Evolutionary conservation across 2,329 filamentous ascomycete genomes (phyloP).

Genomic region (Tricladium varicosporioides): DNA sequence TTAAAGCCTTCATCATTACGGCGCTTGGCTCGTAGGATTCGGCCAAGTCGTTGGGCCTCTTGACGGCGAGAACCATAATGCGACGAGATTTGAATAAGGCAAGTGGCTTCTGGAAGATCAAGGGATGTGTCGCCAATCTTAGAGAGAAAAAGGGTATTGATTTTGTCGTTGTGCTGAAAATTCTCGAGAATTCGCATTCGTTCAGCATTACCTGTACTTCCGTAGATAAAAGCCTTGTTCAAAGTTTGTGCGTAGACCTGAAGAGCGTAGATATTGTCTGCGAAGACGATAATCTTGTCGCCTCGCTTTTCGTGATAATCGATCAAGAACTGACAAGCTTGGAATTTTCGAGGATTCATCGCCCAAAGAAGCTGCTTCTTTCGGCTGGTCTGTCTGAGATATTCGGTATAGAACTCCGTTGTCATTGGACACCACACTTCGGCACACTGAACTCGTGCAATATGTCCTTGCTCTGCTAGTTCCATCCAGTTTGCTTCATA

Average conservation of each 20-base stretch:
- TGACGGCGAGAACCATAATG: slow-evolving; percentile 97
- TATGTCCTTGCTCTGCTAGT: slow-evolving; percentile 92
- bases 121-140: slow-evolving; percentile 99
- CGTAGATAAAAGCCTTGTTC: slow-evolving; percentile 86
- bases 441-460: slow-evolving; percentile 94
- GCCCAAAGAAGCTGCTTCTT: slow-evolving; percentile 77
- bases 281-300: slow-evolving; percentile 98
- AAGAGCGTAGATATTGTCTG: slow-evolving; percentile 92
- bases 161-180: slow-evolving; percentile 86
- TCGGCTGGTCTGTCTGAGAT: slow-evolving; percentile 68
- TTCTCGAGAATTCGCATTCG: slow-evolving; percentile 86
- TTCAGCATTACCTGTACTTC: slow-evolving; percentile 81
- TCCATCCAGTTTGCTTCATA: slow-evolving; percentile 99
- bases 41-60: slow-evolving; percentile 88
- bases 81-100: slow-evolving; percentile 93
- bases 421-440: slow-evolving; percentile 99
- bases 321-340: slow-evolving; percentile 96
- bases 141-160: slow-evolving; percentile 92
- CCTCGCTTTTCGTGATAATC: slow-evolving; percentile 93
- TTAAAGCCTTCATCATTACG: slow-evolving; percentile 98
- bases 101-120: slow-evolving; percentile 93
- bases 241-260: slow-evolving; percentile 82
- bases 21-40: slow-evolving; percentile 91
- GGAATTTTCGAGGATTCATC: slow-evolving; percentile 97
- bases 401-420: slow-evolving; percentile 95